These are phyloP conservation scores for Annulohypoxylon nitens DNA, from an alignment of 495 filamentous ascomycete species.

Conservation along the genomic window DNA sequence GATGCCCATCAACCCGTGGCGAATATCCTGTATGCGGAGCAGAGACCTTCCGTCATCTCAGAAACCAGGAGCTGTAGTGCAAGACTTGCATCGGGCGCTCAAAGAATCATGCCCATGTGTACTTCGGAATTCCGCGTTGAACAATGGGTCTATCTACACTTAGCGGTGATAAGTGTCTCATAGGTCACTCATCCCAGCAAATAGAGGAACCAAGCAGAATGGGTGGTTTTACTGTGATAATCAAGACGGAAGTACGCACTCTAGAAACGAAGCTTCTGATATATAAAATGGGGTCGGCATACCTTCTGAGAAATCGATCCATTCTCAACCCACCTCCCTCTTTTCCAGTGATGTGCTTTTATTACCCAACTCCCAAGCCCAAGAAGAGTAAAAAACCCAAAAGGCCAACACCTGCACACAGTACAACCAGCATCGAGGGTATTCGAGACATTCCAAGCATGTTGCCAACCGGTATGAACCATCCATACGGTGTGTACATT, in stretches of 20 bases:
- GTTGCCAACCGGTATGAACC: constrained; percentile 11
- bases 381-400: constrained; percentile 33
- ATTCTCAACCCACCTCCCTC: not conserved
- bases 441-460: not conserved
- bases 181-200: constrained; percentile 16
- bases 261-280: not conserved
- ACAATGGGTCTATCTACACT: constrained; percentile 32
- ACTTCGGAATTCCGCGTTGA: constrained; percentile 21
- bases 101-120: constrained; percentile 19
- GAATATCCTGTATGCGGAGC: not conserved
- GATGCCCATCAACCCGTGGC: constrained; percentile 16
- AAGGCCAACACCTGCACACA: constrained; percentile 8
- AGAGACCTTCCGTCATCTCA: not conserved
- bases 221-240: not conserved
- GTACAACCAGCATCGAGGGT: constrained; percentile 1
- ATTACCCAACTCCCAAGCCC: constrained; percentile 33
- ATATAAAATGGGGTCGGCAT: constrained; percentile 22
- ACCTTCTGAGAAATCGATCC: not conserved
- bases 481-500: constrained; percentile 15
- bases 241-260: not conserved
- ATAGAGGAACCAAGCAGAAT: constrained; percentile 31
- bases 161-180: constrained; percentile 35
- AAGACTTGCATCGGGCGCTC: constrained; percentile 29
- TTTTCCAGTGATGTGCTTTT: constrained; percentile 40
- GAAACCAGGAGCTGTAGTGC: constrained; percentile 9